Evolutionary conservation across 225 moss, liverwort and hornwort species (phyloP), one percentile per base, ranked within the genome.

Genomic region (Sphagnum tenellum): DNA sequence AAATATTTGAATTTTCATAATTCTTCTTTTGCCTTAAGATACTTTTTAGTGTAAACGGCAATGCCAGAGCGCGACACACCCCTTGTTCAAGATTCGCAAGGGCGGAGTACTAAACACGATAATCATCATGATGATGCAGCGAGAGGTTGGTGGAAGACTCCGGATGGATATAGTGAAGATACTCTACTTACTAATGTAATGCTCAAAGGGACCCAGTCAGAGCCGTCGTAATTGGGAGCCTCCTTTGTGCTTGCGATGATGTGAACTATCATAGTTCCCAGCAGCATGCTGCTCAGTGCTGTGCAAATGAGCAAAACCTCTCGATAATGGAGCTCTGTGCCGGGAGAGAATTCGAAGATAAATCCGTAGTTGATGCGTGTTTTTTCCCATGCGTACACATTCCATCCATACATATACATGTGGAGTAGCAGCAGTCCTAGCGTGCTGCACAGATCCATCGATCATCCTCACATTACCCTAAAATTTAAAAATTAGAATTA

Each of bases 281-380:
- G 59, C 56, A 91, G 71, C 67, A 91, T 45, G 56, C 80, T 89
- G 55, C 85, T 83, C 47, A 91, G 80, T 51, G 81, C 78, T 3
- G 95, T 82, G 49, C 87, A 71, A 46, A 82, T 81, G 67, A 95
- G 89, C 46, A 92, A 72, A 75, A 96, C 86, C 79, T 92, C 82
- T 50, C 95, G 88, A 69, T 92, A 86, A 12, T 86, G 81, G 56
- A 89, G 88, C 75, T 92, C 89, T 67, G 88, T 84, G 61, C 92
- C 89, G 14, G 88, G 88, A 46, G 86, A 75, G 62, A 92, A 89
- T 75, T 92, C 92, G 60, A 92, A 92, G 64, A 92, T 92, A 76
- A 92, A 90, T 46, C 83, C 70, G 54, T 90, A 92, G 65, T 92
- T 96, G 61, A 96, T 89, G 44, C 92, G 85, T 69, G 77, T 70